Percentiles rank a stretch among this genome's conserved stretches.
Evolutionary conservation across 1,284 basidiomycete genomes (phyloP).

Genomic region (Ustilago cynodontis): DNA sequence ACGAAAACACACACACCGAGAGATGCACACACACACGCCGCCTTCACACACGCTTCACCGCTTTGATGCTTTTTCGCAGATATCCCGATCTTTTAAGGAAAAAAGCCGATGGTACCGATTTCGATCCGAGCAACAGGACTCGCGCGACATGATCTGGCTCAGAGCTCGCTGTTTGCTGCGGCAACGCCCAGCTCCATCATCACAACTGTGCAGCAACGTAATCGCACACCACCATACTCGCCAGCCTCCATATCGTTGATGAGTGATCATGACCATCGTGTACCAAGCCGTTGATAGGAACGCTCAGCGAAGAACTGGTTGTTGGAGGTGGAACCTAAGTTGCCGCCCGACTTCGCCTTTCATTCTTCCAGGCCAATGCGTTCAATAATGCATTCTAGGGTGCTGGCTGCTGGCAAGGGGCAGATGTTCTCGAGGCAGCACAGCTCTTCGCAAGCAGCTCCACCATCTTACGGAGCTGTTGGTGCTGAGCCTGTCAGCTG

Average conservation of each 20-base stretch:
- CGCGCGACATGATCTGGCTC: conserved; percentile 27
- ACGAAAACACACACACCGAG: conserved; percentile 1
- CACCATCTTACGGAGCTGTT: background rate
- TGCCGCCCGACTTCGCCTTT: too few species aligned
- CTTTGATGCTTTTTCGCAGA: background rate
- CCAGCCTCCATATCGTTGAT: background rate
- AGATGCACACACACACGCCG: background rate
- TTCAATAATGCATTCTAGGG: too few species aligned
- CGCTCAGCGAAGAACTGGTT: too few species aligned
- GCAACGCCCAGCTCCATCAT: conserved; percentile 24
- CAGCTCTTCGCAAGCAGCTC: conserved; percentile 1
- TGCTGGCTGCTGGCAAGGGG: background rate
- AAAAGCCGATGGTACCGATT: conserved; percentile 1
- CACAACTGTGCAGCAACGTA: background rate
- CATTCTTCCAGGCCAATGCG: too few species aligned
- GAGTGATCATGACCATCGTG: too few species aligned
- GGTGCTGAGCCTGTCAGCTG: background rate
- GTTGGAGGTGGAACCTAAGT: background rate
- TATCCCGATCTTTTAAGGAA: conserved; percentile 15
- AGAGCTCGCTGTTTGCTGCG: conserved; percentile 28
- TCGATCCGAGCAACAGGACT: background rate
- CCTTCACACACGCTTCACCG: too few species aligned
- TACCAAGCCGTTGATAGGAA: too few species aligned
- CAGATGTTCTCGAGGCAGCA: conserved; percentile 1
- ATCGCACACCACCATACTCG: background rate